phyloP scores from a whole-genome alignment of 257 asterid genomes.

The Gentiana straminea region DNA sequence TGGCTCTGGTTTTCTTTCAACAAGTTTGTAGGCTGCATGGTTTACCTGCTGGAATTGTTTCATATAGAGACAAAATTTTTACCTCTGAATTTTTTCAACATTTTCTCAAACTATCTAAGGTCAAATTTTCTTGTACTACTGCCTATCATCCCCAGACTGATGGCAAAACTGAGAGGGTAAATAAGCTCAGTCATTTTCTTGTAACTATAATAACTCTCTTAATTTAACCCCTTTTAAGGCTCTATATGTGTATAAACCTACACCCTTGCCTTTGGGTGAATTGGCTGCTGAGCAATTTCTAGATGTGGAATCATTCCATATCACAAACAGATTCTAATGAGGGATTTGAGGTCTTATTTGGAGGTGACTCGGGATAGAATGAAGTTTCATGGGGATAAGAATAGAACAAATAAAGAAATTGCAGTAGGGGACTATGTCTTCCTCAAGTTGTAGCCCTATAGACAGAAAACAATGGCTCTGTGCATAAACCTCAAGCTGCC shows the following conservation, averaged over 20 bases:
- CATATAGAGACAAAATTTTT: not conserved
- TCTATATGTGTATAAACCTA: not conserved
- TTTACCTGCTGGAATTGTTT: not conserved
- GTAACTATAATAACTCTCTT: not conserved
- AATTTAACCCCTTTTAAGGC: not conserved
- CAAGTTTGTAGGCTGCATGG: not conserved
- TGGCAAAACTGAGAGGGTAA: not conserved
- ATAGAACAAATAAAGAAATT: not conserved
- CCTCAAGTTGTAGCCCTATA: not conserved
- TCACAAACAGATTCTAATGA: not conserved
- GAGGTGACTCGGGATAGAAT: not conserved
- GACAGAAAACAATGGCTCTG: not conserved
- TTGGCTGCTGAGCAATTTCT: not conserved
- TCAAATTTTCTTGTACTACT: not conserved
- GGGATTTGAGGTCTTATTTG: not conserved
- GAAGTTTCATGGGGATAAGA: not conserved
- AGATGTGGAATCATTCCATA: not conserved
- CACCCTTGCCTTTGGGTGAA: not conserved
- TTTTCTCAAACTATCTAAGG: not conserved
- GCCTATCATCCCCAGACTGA: not conserved
- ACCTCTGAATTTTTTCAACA: not conserved
- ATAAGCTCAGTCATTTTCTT: not conserved
- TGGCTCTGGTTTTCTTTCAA: not conserved
- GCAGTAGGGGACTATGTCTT: not conserved
- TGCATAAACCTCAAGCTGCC: not conserved